phyloP scores from a whole-genome alignment of 495 filamentous ascomycete species.

The Xylaria flabelliformis region DNA sequence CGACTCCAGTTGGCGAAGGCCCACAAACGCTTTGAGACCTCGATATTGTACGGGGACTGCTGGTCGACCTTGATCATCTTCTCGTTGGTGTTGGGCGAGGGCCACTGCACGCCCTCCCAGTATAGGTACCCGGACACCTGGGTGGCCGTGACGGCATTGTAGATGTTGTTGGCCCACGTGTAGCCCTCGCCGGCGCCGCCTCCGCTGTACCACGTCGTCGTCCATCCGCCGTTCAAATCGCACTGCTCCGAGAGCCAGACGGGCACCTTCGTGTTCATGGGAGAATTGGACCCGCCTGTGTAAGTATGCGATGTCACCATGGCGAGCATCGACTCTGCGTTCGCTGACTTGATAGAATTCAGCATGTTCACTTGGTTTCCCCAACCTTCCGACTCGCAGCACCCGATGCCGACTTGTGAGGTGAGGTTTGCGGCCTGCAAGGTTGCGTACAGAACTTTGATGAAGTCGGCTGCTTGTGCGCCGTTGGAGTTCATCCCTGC shows the following conservation, averaged over 20 bases:
- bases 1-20: conserved; percentile 58
- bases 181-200: conserved; percentile 59
- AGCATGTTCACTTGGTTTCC: conserved; percentile 49
- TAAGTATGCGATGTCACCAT: conserved; percentile 49
- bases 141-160: conserved; percentile 49
- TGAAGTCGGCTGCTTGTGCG: conserved; percentile 49
- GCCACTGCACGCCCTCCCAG: conserved; percentile 62
- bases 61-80: conserved; percentile 53
- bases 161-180: conserved; percentile 64
- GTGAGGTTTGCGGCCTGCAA: conserved; percentile 39
- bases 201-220: conserved; percentile 53
- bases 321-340: conserved; percentile 41
- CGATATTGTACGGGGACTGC: conserved; percentile 44
- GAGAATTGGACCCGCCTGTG: conserved; percentile 40
- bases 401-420: conserved; percentile 44
- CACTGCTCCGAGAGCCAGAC: conserved; percentile 52
- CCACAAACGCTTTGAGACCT: conserved; percentile 57
- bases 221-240: conserved; percentile 55
- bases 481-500: conserved; percentile 48
- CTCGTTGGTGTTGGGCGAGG: conserved; percentile 55
- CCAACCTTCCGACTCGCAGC: conserved; percentile 51
- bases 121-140: conserved; percentile 59
- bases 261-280: conserved; percentile 44
- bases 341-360: conserved; percentile 43
- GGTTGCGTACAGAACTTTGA: conserved; percentile 46